Percentiles rank a stretch among this genome's conserved stretches.
phyloP scores from a whole-genome alignment of 306 rosid species.

The Vigna reflexopilosa region DNA sequence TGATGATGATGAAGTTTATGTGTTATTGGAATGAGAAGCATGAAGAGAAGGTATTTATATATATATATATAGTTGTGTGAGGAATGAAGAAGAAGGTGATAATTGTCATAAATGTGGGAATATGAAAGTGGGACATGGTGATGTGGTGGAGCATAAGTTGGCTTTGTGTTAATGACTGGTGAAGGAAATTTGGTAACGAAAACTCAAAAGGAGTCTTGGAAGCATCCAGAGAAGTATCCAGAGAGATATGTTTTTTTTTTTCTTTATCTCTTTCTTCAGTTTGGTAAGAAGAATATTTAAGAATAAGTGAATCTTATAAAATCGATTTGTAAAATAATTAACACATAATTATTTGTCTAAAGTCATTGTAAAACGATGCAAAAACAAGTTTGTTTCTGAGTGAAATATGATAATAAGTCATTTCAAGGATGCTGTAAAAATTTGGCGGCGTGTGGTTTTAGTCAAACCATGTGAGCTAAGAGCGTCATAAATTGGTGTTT shows the following conservation, averaged over 20 bases:
- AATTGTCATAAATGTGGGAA: not conserved
- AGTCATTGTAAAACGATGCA: not conserved
- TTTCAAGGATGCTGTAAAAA: not conserved
- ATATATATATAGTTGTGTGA: conserved; percentile 39
- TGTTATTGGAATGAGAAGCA: conserved; percentile 37
- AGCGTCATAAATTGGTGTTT: not conserved
- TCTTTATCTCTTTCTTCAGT: not conserved
- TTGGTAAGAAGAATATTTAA: too few relatives aligned
- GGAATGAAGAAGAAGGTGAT: not conserved
- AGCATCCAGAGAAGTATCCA: not conserved
- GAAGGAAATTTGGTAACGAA: conserved; percentile 27
- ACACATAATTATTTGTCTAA: too few relatives aligned
- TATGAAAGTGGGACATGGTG: conserved; percentile 26
- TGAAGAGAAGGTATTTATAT: conserved; percentile 52
- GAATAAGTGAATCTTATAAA: too few relatives aligned
- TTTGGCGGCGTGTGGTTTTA: not conserved
- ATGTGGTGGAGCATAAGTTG: conserved; percentile 35
- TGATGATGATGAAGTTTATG: not conserved
- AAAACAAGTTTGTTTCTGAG: not conserved
- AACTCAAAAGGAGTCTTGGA: conserved; percentile 25
- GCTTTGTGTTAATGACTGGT: conserved; percentile 20
- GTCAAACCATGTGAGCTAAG: not conserved
- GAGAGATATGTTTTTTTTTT: too few relatives aligned
- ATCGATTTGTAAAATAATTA: too few relatives aligned
- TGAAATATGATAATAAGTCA: not conserved